phyloP scores from a whole-genome alignment of 768 basidiomycete genomes.

The Agaricus subrufescens region DNA sequence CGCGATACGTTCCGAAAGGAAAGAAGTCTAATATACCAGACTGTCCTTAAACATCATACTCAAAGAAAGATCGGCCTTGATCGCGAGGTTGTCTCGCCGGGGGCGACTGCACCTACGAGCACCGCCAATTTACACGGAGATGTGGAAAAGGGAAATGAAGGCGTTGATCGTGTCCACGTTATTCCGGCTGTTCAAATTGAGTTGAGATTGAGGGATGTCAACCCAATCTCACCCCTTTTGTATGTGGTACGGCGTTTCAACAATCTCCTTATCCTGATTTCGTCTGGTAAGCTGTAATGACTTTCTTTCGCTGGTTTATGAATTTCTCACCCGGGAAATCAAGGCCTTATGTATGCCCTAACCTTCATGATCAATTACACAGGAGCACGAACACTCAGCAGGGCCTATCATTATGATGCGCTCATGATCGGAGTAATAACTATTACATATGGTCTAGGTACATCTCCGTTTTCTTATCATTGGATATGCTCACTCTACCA shows the following conservation, averaged over 20 bases:
- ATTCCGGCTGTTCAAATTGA: slow-evolving; percentile 28
- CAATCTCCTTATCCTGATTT: slow-evolving; percentile 60
- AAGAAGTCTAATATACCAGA: slow-evolving; percentile 77
- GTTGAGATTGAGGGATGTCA: slow-evolving; percentile 66
- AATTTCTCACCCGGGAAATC: background rate
- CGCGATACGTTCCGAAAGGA: slow-evolving; percentile 81
- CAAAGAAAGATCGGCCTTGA: slow-evolving; percentile 14
- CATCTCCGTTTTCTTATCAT: background rate
- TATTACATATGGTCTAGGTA: slow-evolving; percentile 69
- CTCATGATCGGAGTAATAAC: slow-evolving; percentile 74
- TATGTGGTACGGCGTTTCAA: slow-evolving; percentile 55
- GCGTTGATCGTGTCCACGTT: slow-evolving; percentile 7
- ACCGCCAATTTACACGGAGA: slow-evolving; percentile 9
- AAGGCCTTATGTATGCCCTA: slow-evolving; percentile 69
- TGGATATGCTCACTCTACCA: background rate
- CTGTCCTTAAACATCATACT: slow-evolving; percentile 45
- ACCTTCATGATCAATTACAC: slow-evolving; percentile 73
- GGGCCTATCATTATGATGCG: slow-evolving; percentile 60
- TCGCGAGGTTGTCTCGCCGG: background rate
- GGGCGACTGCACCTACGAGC: background rate
- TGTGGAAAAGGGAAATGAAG: slow-evolving; percentile 18
- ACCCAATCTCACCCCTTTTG: slow-evolving; percentile 62
- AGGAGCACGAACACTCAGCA: slow-evolving; percentile 61
- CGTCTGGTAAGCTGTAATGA: slow-evolving; percentile 47
- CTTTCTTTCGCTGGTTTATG: background rate